phyloP scores from a whole-genome alignment of 208 protist species.

The Porcisia deanei region DNA sequence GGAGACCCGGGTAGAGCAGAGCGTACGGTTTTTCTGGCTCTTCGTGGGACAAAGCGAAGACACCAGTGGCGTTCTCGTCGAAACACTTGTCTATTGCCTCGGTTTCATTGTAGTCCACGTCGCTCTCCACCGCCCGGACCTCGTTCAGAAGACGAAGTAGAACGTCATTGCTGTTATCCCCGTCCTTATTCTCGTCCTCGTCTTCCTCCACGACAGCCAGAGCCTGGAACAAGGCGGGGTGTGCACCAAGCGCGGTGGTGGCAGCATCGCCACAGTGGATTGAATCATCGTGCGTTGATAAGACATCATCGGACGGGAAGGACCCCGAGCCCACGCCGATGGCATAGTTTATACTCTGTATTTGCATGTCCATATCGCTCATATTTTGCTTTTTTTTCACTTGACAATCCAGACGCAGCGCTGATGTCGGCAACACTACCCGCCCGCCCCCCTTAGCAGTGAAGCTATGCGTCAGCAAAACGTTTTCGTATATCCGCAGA shows the following conservation, averaged over 20 bases:
- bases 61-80: conserved; percentile 28
- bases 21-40: conserved; percentile 14
- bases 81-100: conserved; percentile 23
- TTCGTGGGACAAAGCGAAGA: conserved; percentile 12
- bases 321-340: conserved; percentile 1
- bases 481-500: too few species aligned
- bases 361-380: conserved; percentile 9
- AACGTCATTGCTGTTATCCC: conserved; percentile 36
- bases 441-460: too few species aligned
- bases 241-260: conserved; percentile 7
- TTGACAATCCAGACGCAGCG: background rate
- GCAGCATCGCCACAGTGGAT: conserved; percentile 5
- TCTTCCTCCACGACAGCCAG: conserved; percentile 12
- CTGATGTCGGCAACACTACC: too few species aligned
- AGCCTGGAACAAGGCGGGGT: conserved; percentile 22
- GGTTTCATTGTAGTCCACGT: conserved; percentile 12
- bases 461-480: too few species aligned
- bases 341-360: conserved; percentile 9
- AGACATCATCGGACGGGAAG: conserved; percentile 16
- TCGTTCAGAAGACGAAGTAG: conserved; percentile 56
- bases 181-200: conserved; percentile 28
- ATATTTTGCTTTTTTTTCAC: background rate
- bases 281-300: conserved; percentile 24
- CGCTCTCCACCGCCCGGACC: conserved; percentile 36
- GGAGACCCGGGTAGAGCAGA: conserved; percentile 1